Evolutionary conservation across 2,329 filamentous ascomycete species (phyloP), one percentile per base, ranked within the genome.

Genomic region (Cladosporium sp.): DNA sequence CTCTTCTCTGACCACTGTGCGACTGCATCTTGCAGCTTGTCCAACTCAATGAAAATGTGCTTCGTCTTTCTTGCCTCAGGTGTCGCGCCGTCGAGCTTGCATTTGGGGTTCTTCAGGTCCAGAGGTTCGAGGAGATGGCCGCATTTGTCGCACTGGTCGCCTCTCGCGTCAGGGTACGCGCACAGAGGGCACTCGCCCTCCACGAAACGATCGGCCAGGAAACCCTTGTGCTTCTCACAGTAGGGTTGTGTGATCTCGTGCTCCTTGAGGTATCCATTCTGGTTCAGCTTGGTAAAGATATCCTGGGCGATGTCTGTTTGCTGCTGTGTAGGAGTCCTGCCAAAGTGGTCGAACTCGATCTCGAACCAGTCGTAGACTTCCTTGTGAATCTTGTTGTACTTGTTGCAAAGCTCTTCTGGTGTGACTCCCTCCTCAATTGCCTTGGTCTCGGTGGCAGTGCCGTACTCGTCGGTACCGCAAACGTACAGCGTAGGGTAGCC

Each of bases 341-440:
- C 94, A 71, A 97, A 99, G 74, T 92, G 87, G 76, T 97, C 93
- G 71, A 97, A 97, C 58, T 83, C 86, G 69, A 97, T 93, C 70
- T 91, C 85, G 77, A 99, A 99, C 91, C 93, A 97, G 73, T 95
- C 84, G 75, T 97, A 97, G 64, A 97, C 88, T 49, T 89, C 90
- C 67, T 91, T 86, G 76, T 97, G 93, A 59, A 96, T 85, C 67
- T 85, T 85, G 77, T 95, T 90, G 79, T 95, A 97, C 78, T 97
- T 95, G 75, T 89, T 85, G 78, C 93, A 97, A 12, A 97, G 84
- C 70, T 92, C 83, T 67, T 89, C 82, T 20, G 93, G 91, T 12
- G 87, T 91, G 62, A 91, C 80, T 13, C 88, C 87, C 72, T 94
- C 91, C 72, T 96, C 91, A 39, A 97, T 84, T 4, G 93, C 93